phyloP scores from a whole-genome alignment of 2,329 filamentous ascomycete species.

The Boeremia lycopersici region DNA sequence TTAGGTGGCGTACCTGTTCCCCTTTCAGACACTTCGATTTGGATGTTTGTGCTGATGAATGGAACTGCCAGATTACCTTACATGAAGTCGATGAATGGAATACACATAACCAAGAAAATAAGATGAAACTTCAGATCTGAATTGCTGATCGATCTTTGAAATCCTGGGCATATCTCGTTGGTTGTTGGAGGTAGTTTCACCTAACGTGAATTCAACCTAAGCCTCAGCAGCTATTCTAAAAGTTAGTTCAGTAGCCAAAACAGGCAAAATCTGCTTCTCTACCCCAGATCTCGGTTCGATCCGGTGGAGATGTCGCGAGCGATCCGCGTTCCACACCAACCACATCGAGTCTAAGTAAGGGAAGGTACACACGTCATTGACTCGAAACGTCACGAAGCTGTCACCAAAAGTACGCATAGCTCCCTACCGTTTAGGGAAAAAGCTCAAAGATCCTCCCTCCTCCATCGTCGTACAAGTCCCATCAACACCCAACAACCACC shows the following conservation, averaged over 20 bases:
- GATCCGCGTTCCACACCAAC: conserved; percentile 12
- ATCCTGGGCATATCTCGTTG: too few relatives aligned
- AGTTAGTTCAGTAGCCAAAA: neutral
- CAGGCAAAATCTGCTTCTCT: neutral
- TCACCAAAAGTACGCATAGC: neutral
- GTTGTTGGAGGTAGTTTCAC: too few relatives aligned
- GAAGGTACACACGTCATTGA: conserved; percentile 18
- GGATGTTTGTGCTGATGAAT: too few relatives aligned
- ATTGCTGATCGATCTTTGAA: too few relatives aligned
- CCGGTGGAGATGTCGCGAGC: conserved; percentile 3
- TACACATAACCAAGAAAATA: too few relatives aligned
- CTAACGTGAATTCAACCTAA: too few relatives aligned
- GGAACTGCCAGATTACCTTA: too few relatives aligned
- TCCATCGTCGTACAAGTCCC: neutral
- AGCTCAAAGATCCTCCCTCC: neutral
- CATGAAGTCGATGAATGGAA: too few relatives aligned
- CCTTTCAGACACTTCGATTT: too few relatives aligned
- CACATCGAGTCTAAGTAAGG: neutral
- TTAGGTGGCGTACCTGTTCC: too few relatives aligned
- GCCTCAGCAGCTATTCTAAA: neutral
- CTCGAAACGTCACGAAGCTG: conserved; percentile 8
- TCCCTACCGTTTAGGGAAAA: neutral
- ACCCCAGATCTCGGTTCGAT: conserved; percentile 4
- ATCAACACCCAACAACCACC: neutral
- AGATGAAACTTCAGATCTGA: too few relatives aligned